Evolutionary conservation across 2,329 filamentous ascomycete species (phyloP).

Genomic region (Aspergillus sp.): DNA sequence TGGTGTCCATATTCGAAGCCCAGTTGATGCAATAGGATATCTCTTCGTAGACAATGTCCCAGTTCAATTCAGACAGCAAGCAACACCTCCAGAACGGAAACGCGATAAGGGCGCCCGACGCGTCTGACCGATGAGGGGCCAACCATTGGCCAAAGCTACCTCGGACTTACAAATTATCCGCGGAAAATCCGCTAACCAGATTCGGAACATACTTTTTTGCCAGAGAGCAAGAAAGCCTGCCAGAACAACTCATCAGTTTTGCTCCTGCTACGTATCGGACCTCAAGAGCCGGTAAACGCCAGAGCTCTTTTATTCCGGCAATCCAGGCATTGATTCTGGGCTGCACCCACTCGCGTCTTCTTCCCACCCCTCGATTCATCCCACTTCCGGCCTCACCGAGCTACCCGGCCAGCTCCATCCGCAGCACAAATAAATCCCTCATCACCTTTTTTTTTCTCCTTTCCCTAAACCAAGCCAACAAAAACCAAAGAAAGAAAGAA

Average conservation of each 20-base stretch:
- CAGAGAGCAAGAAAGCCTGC: background rate
- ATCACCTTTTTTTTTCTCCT: background rate
- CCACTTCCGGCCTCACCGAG: background rate
- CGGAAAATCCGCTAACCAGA: background rate
- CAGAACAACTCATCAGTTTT: background rate
- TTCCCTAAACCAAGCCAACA: background rate
- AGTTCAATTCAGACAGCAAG: background rate
- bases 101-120: background rate
- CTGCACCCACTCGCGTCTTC: background rate
- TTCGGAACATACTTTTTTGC: background rate
- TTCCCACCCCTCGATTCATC: background rate
- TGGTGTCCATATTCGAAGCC: conserved; percentile 22
- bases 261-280: background rate
- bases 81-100: background rate
- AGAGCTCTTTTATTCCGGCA: background rate
- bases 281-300: background rate
- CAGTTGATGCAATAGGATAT: no score
- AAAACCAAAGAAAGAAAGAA: background rate
- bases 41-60: no score
- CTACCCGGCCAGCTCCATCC: conserved; percentile 1
- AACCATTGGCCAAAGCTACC: background rate
- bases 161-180: background rate
- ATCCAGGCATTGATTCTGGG: background rate
- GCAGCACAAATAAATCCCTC: background rate
- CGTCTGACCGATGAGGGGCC: background rate